phyloP scores from a whole-genome alignment of 192 early-diverging fungal genomes.

The Phlyctochytrium planicorne region DNA sequence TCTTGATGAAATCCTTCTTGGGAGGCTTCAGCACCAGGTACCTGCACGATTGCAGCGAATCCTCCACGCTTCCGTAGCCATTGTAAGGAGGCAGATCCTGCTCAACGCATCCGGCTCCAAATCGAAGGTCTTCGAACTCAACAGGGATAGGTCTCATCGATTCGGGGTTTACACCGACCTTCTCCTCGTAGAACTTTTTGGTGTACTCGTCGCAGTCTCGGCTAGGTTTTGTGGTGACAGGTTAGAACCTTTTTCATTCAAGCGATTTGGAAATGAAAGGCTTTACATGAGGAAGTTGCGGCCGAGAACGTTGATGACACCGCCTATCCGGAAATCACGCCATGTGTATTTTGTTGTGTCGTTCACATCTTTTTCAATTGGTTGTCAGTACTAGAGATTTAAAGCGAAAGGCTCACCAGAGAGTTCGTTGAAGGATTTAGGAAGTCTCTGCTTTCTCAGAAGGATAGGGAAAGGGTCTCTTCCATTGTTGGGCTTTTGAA shows the following conservation, averaged over 20 bases:
- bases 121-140: constrained; percentile 15
- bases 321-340: constrained; percentile 59
- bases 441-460: constrained; percentile 54
- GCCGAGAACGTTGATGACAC: constrained; percentile 57
- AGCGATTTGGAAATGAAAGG: background rate
- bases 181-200: constrained; percentile 46
- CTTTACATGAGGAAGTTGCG: constrained; percentile 58
- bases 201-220: constrained; percentile 69
- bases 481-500: constrained; percentile 61
- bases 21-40: constrained; percentile 63
- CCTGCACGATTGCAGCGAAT: constrained; percentile 56
- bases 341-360: constrained; percentile 58
- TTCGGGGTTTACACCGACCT: constrained; percentile 23
- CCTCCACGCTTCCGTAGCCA: constrained; percentile 62
- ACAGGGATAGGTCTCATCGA: constrained; percentile 18
- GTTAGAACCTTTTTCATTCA: background rate
- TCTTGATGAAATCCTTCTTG: constrained; percentile 67
- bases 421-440: constrained; percentile 55
- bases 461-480: constrained; percentile 61
- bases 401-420: constrained; percentile 30
- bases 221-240: constrained; percentile 24
- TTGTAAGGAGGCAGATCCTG: constrained; percentile 59
- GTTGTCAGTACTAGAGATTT: constrained; percentile 7
- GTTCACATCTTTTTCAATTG: constrained; percentile 30
- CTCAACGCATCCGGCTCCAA: constrained; percentile 1